A percentile compares a stretch with the other conserved stretches of the same genome.
Conservation (phyloP, 2,329 filamentous ascomycete genomes). For the Dactylellina parvicollis region DNA sequence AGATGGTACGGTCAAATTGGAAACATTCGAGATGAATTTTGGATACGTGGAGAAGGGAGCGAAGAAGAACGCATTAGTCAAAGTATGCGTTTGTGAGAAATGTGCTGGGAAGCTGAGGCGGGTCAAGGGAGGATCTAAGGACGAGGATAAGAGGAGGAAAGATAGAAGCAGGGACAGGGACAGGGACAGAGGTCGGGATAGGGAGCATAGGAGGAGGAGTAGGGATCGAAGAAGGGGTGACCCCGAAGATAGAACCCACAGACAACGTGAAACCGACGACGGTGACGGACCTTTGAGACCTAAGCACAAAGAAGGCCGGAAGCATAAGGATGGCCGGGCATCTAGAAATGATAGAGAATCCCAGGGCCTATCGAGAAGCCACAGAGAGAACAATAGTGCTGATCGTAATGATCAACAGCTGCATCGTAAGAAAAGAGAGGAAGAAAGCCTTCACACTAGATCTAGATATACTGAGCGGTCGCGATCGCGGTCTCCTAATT, state of each 20-base stretch:
- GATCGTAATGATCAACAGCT: background rate
- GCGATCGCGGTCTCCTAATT: slow-evolving; percentile 23
- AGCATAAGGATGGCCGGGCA: slow-evolving; percentile 1
- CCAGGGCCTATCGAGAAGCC: background rate
- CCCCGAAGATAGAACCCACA: slow-evolving; percentile 4
- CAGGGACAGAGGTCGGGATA: slow-evolving; percentile 8
- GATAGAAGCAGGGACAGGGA: slow-evolving; percentile 26
- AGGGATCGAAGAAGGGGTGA: background rate
- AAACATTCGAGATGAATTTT: slow-evolving; percentile 58
- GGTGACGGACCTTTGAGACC: slow-evolving; percentile 9
- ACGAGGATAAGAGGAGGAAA: slow-evolving; percentile 21
- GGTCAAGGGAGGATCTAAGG: slow-evolving; percentile 47
- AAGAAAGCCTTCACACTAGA: slow-evolving; percentile 1
- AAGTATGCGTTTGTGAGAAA: slow-evolving; percentile 57
- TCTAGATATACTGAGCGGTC: slow-evolving; percentile 27
- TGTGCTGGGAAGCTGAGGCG: slow-evolving; percentile 55
- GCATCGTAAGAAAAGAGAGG: background rate
- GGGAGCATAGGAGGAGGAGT: slow-evolving; percentile 12
- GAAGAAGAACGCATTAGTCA: slow-evolving; percentile 58
- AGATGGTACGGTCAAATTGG: slow-evolving; percentile 20
- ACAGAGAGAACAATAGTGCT: slow-evolving; percentile 6
- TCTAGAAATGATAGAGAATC: background rate
- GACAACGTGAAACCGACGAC: slow-evolving; percentile 13
- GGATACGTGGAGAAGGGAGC: slow-evolving; percentile 57
- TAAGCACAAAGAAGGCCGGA: slow-evolving; percentile 1